Conservation (phyloP, 2,329 filamentous ascomycete genomes). For the Diaporthe citrichinensis region DNA sequence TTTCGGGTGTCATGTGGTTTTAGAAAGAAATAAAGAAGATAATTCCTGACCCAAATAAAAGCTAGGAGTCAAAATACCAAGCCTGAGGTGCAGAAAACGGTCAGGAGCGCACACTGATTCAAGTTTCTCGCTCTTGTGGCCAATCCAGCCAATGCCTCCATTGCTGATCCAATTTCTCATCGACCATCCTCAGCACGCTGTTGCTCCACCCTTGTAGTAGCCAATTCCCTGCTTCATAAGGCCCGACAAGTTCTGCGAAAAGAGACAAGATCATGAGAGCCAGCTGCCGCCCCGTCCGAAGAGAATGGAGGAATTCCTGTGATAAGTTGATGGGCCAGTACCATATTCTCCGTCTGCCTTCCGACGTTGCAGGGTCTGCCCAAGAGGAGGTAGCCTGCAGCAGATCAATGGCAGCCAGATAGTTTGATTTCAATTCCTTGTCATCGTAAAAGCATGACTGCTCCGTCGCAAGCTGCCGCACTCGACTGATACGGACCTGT, state of each 20-base stretch:
- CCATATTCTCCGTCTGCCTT: neutral
- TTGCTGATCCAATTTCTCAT: conserved; percentile 5
- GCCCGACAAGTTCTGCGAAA: neutral
- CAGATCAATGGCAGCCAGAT: neutral
- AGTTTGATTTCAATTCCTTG: neutral
- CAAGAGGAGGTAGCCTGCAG: neutral
- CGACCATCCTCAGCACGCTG: neutral
- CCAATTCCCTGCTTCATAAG: neutral
- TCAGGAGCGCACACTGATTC: neutral
- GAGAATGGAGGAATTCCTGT: conserved; percentile 1
- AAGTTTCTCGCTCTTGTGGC: neutral
- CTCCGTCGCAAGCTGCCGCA: neutral
- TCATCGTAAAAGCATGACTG: neutral
- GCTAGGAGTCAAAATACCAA: neutral
- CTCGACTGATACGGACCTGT: neutral
- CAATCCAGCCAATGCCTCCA: neutral
- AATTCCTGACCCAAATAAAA: neutral
- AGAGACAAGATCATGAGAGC: conserved; percentile 4
- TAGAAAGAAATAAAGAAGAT: neutral
- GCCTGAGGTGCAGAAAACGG: neutral
- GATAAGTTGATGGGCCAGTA: neutral
- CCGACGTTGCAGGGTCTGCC: neutral
- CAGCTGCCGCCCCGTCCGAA: neutral
- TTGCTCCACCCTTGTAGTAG: neutral
- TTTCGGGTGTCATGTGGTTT: neutral